Percentiles rank a stretch among this genome's conserved stretches.
Conservation (phyloP, 106 monocot genomes). For the Cymbidium sinense region DNA sequence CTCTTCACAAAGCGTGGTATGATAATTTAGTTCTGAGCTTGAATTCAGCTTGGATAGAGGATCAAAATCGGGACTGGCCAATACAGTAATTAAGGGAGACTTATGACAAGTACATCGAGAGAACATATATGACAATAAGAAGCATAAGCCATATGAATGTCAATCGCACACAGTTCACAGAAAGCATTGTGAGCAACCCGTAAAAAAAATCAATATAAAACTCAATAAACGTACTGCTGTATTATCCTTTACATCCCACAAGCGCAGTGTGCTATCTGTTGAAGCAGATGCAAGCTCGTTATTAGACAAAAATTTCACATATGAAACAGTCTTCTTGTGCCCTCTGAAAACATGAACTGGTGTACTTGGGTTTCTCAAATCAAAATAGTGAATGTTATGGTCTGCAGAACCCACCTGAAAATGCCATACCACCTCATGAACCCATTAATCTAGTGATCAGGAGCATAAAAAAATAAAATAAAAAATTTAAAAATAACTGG, state of each 20-base stretch:
- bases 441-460: neutral
- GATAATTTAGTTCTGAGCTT: too few relatives aligned
- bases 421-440: neutral
- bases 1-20: too few relatives aligned
- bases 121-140: neutral
- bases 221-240: slow-evolving; percentile 34
- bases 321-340: slow-evolving; percentile 90
- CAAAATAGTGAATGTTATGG: slow-evolving; percentile 95
- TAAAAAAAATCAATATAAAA: neutral
- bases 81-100: too few relatives aligned
- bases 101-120: neutral
- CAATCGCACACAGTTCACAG: neutral
- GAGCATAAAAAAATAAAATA: neutral
- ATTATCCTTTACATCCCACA: slow-evolving; percentile 94
- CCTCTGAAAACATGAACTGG: slow-evolving; percentile 81
- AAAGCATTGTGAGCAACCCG: neutral
- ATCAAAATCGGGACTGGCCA: too few relatives aligned
- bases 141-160: neutral
- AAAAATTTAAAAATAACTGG: too few relatives aligned
- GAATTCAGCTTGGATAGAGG: too few relatives aligned
- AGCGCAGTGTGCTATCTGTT: slow-evolving; percentile 84
- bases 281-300: slow-evolving; percentile 96
- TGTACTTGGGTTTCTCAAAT: slow-evolving; percentile 81
- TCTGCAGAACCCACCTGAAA: slow-evolving; percentile 93
- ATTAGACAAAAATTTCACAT: slow-evolving; percentile 88